These are phyloP conservation scores for Pleurotus tuoliensis DNA, from an alignment of 768 basidiomycete genomes.

Conservation along the genomic window DNA sequence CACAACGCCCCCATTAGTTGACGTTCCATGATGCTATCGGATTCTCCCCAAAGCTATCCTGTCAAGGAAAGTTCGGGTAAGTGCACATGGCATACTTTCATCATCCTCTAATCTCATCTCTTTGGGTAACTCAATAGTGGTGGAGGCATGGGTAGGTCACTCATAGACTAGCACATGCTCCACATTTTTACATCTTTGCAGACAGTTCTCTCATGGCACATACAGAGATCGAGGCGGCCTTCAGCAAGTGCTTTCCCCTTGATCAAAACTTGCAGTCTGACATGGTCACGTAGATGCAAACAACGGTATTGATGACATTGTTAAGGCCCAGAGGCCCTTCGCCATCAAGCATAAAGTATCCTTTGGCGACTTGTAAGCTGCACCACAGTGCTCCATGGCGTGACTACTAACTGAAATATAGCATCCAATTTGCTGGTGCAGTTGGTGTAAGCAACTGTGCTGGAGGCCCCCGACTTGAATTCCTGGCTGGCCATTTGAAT, in stretches of 20 bases:
- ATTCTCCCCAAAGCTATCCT: slow-evolving; percentile 20
- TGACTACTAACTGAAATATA: neutral
- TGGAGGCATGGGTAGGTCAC: slow-evolving; percentile 16
- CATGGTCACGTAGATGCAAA: slow-evolving; percentile 16
- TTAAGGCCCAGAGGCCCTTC: slow-evolving; percentile 25
- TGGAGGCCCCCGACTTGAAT: slow-evolving; percentile 4
- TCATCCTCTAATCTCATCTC: neutral
- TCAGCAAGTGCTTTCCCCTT: slow-evolving; percentile 11
- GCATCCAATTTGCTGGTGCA: slow-evolving; percentile 31
- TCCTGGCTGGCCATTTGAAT: slow-evolving; percentile 1
- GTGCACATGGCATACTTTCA: neutral
- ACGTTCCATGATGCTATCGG: slow-evolving; percentile 30
- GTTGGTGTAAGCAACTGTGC: slow-evolving; percentile 24
- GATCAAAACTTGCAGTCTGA: neutral
- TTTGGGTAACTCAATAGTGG: slow-evolving; percentile 9
- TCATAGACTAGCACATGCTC: neutral
- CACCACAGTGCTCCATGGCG: neutral
- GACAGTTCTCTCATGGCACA: slow-evolving; percentile 23
- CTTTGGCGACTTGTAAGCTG: slow-evolving; percentile 32
- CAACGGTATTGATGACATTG: slow-evolving; percentile 27
- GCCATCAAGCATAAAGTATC: slow-evolving; percentile 25
- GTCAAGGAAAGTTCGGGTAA: slow-evolving; percentile 19
- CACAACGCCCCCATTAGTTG: slow-evolving; percentile 11
- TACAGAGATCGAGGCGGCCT: slow-evolving; percentile 18
- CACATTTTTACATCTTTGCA: neutral